These are phyloP conservation scores for Fusarium marasasianum DNA, from an alignment of 2,329 filamentous ascomycete genomes.

Conservation along the genomic window DNA sequence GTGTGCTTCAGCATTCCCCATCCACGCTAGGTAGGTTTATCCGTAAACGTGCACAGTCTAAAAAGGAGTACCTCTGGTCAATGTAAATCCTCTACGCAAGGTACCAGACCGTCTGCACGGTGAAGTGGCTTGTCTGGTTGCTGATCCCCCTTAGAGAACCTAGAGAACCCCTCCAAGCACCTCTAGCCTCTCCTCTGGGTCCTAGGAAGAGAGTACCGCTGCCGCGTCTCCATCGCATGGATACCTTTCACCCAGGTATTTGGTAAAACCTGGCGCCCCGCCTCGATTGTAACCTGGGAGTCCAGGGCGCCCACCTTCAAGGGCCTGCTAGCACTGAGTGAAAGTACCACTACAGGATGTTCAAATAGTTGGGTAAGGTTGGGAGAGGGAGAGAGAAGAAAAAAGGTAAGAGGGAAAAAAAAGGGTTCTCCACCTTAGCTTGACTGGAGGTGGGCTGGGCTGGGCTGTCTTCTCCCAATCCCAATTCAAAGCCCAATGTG, in stretches of 20 bases:
- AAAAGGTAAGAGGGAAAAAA: slow-evolving; percentile 1
- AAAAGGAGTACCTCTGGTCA: slow-evolving; percentile 17
- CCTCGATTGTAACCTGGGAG: slow-evolving; percentile 24
- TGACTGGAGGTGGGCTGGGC: slow-evolving; percentile 12
- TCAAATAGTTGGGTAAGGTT: slow-evolving; percentile 23
- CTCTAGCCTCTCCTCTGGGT: slow-evolving; percentile 27
- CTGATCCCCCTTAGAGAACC: slow-evolving; percentile 10
- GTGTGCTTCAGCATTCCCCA: slow-evolving; percentile 30
- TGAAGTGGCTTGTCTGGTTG: slow-evolving; percentile 33
- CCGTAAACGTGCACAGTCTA: slow-evolving; percentile 25
- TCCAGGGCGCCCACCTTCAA: slow-evolving; percentile 24
- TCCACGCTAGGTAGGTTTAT: slow-evolving; percentile 19
- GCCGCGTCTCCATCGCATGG: slow-evolving; percentile 34
- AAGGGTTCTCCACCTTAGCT: slow-evolving; percentile 31
- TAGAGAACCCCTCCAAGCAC: slow-evolving; percentile 21
- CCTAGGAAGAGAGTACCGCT: slow-evolving; percentile 32
- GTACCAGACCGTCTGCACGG: slow-evolving; percentile 19
- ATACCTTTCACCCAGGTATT: slow-evolving; percentile 36
- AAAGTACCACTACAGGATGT: slow-evolving; percentile 17
- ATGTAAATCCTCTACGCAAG: slow-evolving; percentile 30
- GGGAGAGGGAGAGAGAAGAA: background rate
- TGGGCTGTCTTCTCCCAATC: slow-evolving; percentile 20
- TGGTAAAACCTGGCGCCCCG: slow-evolving; percentile 37
- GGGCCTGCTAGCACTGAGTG: slow-evolving; percentile 28
- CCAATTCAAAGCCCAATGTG: slow-evolving; percentile 15